Evolutionary conservation across 768 basidiomycete genomes (phyloP).

Genomic region (Chiua virens): DNA sequence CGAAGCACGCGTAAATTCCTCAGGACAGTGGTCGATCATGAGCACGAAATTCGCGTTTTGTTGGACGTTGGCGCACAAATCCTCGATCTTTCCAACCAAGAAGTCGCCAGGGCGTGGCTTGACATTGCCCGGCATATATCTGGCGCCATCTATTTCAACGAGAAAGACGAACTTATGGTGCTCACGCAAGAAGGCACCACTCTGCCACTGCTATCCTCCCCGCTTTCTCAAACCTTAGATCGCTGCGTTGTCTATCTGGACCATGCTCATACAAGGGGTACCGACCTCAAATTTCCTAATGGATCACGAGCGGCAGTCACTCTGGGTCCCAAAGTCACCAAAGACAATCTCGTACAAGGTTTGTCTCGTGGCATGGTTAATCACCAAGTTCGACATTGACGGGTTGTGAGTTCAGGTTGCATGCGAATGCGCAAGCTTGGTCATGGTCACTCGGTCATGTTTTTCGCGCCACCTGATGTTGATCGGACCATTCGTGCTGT

Average conservation of each 20-base stretch:
- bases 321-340: constrained; percentile 46
- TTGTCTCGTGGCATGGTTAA: constrained; percentile 1
- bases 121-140: constrained; percentile 21
- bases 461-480: constrained; percentile 43
- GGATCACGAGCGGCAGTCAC: too few relatives aligned
- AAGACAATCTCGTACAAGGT: constrained; percentile 52
- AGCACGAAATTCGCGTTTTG: constrained; percentile 41
- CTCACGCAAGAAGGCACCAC: constrained; percentile 34
- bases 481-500: too few relatives aligned
- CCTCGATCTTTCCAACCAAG: constrained; percentile 43
- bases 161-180: constrained; percentile 34
- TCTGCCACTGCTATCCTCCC: constrained; percentile 40
- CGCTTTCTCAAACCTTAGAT: constrained; percentile 37
- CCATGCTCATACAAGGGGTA: too few relatives aligned
- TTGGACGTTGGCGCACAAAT: constrained; percentile 57
- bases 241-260: constrained; percentile 49
- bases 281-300: too few relatives aligned
- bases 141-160: constrained; percentile 43
- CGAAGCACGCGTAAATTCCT: constrained; percentile 25
- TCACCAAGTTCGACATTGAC: neutral
- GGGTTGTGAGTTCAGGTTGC: constrained; percentile 37
- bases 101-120: constrained; percentile 30
- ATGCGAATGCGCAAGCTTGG: constrained; percentile 52
- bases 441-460: constrained; percentile 43
- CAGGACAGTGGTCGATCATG: constrained; percentile 27